Base-by-base conservation (phyloP, 2,329 filamentous ascomycete species). In the Leptographium wingfieldii region DNA sequence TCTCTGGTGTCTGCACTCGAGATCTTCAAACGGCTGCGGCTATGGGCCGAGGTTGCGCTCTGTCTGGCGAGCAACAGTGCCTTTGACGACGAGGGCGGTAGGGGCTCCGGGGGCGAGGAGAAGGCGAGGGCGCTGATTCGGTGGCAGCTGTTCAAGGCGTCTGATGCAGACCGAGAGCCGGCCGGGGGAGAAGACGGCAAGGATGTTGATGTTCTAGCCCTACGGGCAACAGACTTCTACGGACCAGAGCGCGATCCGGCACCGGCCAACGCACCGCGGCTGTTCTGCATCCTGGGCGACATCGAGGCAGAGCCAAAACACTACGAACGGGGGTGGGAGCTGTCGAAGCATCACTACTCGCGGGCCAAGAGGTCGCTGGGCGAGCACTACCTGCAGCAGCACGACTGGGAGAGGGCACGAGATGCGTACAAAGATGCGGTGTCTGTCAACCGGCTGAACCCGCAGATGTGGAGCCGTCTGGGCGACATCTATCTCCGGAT, bases 251-350 rank as follows among this genome's bases (percentile, higher is more conserved):
- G 85, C 1, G 74, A 80, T 5, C 87, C 89, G 0, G 75, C 88
- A 0, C 90, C 91, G 0, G 80, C 87, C 1, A 90, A 97, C 69
- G 90, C 92, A 1, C 88, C 94, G 0, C 83, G 94, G 0, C 75
- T 97, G 5, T 92, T 92, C 76, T 97, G 92, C 69, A 96, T 99
- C 60, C 77, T 99, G 1, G 94, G 92, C 22, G 94, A 99, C 66
- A 80, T 99, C 19, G 89, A 95, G 65, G 78, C 84, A 27, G 81
- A 94, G 11, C 79, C 86, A 0, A 71, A 74, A 11, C 83, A 92
- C 74, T 99, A 95, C 73, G 82, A 89, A 64, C 87, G 86, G 16
- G 91, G 92, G 0, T 99, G 94, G 94, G 82, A 86, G 25, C 82
- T 96, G 0, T 96, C 92, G 0, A 85, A 85, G 2, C 72, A 84